Conservation (phyloP, 2,329 filamentous ascomycete species). For the Fusarium sp. region DNA sequence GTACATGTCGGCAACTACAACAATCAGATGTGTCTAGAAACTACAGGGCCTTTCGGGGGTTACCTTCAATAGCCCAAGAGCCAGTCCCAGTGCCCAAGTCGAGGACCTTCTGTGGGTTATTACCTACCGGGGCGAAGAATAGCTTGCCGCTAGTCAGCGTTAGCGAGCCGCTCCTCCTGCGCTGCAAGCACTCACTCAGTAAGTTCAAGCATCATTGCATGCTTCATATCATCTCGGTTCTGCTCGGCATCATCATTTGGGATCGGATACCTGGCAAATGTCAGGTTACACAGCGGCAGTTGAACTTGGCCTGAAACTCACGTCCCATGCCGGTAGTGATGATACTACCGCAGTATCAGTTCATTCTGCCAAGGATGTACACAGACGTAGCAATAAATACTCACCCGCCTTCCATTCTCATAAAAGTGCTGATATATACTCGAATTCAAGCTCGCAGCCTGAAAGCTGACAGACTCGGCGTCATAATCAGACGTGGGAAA, state of each 20-base stretch:
- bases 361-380: too few species aligned
- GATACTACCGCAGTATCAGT: slow-evolving; percentile 24
- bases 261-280: slow-evolving; percentile 36
- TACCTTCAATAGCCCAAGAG: slow-evolving; percentile 40
- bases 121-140: slow-evolving; percentile 30
- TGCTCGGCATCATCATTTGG: slow-evolving; percentile 44
- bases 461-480: slow-evolving; percentile 17
- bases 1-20: slow-evolving; percentile 37
- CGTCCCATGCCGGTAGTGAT: slow-evolving; percentile 42
- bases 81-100: slow-evolving; percentile 40
- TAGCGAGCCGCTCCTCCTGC: accelerated
- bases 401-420: slow-evolving; percentile 41
- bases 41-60: background rate
- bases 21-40: background rate
- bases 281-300: slow-evolving; percentile 25
- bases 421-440: slow-evolving; percentile 41
- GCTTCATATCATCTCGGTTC: slow-evolving; percentile 45
- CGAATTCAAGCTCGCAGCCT: slow-evolving; percentile 36
- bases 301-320: background rate
- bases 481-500: slow-evolving; percentile 38
- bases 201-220: slow-evolving; percentile 48
- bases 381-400: background rate
- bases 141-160: slow-evolving; percentile 30
- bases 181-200: slow-evolving; percentile 28
- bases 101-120: slow-evolving; percentile 36